Conservation (phyloP, 352 stramenopile species). For the Phytophthora kernoviae region DNA sequence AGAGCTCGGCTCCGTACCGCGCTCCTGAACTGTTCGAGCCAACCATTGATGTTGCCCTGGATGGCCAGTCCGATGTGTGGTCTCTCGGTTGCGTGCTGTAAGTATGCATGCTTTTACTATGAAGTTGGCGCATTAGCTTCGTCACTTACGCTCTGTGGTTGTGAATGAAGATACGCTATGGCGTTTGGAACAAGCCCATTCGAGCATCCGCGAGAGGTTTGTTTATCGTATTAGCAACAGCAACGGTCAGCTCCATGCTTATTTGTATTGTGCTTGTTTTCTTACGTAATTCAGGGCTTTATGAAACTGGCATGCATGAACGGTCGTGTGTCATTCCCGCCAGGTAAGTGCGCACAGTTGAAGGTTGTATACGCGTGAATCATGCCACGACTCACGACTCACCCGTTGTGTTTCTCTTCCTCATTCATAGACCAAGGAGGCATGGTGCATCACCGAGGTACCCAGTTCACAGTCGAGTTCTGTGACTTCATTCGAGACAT, state of each 20-base stretch:
- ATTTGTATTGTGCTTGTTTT: slow-evolving; percentile 7
- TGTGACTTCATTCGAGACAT: slow-evolving; percentile 90
- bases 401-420: slow-evolving; percentile 1
- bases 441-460: slow-evolving; percentile 63
- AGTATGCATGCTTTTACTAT: slow-evolving; percentile 14
- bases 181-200: slow-evolving; percentile 84
- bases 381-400: background rate
- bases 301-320: slow-evolving; percentile 87
- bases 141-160: background rate
- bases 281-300: slow-evolving; percentile 58
- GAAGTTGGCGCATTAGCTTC: background rate
- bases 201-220: slow-evolving; percentile 73
- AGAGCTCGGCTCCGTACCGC: slow-evolving; percentile 83
- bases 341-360: slow-evolving; percentile 35
- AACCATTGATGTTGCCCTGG: slow-evolving; percentile 58
- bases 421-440: slow-evolving; percentile 58
- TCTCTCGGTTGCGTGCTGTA: slow-evolving; percentile 85
- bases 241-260: background rate
- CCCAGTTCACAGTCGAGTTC: slow-evolving; percentile 78
- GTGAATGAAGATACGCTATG: slow-evolving; percentile 69
- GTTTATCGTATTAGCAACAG: background rate
- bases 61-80: slow-evolving; percentile 87
- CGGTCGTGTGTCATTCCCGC: slow-evolving; percentile 74
- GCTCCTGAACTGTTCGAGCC: slow-evolving; percentile 88
- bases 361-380: background rate